Percentiles rank a stretch among this genome's conserved stretches.
phyloP scores from a whole-genome alignment of 140 eudicot species.

The Stevia rebaudiana region DNA sequence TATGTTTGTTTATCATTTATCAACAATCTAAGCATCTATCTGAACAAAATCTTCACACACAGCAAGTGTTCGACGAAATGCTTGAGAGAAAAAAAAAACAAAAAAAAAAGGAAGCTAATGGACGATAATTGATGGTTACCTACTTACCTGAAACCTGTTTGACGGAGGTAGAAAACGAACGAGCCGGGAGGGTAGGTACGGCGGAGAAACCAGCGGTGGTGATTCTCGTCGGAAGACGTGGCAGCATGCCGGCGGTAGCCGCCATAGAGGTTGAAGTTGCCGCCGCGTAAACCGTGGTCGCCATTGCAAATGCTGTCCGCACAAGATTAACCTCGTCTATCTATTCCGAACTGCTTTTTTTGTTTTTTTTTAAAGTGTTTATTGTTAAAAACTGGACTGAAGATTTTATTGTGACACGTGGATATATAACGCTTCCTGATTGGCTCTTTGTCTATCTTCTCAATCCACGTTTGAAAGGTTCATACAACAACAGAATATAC shows the following conservation, averaged over 20 bases:
- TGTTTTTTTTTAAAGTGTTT: conserved; percentile 3
- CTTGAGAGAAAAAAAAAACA: conserved; percentile 13
- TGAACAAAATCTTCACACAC: background rate
- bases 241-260: conserved; percentile 53
- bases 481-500: conserved; percentile 3
- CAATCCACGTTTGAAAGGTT: conserved; percentile 46
- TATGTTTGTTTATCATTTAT: too few species aligned
- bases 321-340: conserved; percentile 9
- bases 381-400: conserved; percentile 11
- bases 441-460: conserved; percentile 54
- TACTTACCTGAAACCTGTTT: conserved; percentile 47
- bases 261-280: conserved; percentile 65
- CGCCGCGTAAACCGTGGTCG: conserved; percentile 38
- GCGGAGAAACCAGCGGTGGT: conserved; percentile 38
- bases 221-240: conserved; percentile 40
- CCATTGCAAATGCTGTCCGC: conserved; percentile 21
- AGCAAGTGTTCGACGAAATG: conserved; percentile 40
- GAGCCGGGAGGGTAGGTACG: conserved; percentile 53
- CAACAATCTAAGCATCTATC: background rate
- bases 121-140: conserved; percentile 27
- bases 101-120: background rate
- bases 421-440: conserved; percentile 25
- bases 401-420: conserved; percentile 50
- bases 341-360: background rate
- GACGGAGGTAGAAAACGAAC: conserved; percentile 35